Base-by-base conservation (phyloP, 148 eudicot species). In the Camellia sinensis region DNA sequence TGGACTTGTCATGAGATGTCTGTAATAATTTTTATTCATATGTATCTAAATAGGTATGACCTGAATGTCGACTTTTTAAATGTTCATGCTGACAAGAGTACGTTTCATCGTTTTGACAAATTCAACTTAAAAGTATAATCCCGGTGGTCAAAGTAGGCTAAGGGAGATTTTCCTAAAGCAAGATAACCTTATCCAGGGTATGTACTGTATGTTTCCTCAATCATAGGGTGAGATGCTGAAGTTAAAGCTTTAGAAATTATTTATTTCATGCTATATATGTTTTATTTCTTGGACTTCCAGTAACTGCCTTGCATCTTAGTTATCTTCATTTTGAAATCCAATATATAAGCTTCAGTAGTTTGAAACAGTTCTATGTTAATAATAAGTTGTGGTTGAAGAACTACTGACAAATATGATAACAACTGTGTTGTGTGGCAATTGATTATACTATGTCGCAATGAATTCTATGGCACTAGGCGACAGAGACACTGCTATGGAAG, bases 21-120 rank as follows among this genome's bases (percentile, higher is more conserved):
- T 46, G 50, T 6, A 74, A 54, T 19, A 50, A 74, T 73, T 60
- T 56, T 52, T 57, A 44, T n/a, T 63, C 19, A 29, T 29, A 9
- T 66, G 74, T 69, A 40, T 77, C n/a, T 57, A 57, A 57, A 71
- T 85, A 97, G 99, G 82, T 91, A 97, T 88, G 99, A 97, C 84
- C 84, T 97, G 76, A 97, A 97, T 85, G 99, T 97, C 78, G 99
- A 97, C 85, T 94, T 97, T 53, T 80, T 97, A 75, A 98, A 97
- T 82, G 99, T 97, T 79, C 99, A 97, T 85, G 99, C 99, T n/a
- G 99, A 97, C 93, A 97, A 97, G 89, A 97, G 99, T 81, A 97
- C 99, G 48, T 97, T 97, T 77, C 99, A 97, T 91, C 99, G 99
- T 75, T 97, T 97, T 88, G 99, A 97, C 87, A 97, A 97, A 83